A percentile compares a stretch with the other conserved stretches of the same genome.
Evolutionary conservation across 352 stramenopile genomes (phyloP).

Genomic region (Peronospora belbahrii): DNA sequence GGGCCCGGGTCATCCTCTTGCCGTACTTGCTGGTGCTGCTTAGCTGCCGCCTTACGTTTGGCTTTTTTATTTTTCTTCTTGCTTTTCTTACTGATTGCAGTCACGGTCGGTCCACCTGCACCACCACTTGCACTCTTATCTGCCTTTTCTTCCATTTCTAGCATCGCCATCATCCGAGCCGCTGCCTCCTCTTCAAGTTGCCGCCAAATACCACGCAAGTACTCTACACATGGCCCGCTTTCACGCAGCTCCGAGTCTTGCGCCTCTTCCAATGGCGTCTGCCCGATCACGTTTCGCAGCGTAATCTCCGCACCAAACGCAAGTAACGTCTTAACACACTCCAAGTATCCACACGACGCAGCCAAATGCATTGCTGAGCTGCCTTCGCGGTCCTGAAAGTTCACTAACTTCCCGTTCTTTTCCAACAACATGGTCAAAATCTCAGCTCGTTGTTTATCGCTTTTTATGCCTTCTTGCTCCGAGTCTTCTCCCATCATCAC

Average conservation of each 20-base stretch:
- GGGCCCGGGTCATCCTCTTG: conserved; percentile 6
- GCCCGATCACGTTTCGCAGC: conserved; percentile 65
- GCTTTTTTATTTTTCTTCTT: conserved; percentile 77
- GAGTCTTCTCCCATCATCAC: conserved; percentile 75
- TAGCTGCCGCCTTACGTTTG: conserved; percentile 42
- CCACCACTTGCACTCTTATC: conserved; percentile 5
- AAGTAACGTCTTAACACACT: conserved; percentile 64
- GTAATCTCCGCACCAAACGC: conserved; percentile 62
- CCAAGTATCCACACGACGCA: conserved; percentile 59
- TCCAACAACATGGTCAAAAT: conserved; percentile 55
- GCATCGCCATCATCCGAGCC: conserved; percentile 72
- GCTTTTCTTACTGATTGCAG: conserved; percentile 29
- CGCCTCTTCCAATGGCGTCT: conserved; percentile 76
- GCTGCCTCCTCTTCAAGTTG: conserved; percentile 71
- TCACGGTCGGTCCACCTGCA: not conserved
- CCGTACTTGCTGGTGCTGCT: conserved; percentile 24
- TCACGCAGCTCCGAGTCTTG: conserved; percentile 50
- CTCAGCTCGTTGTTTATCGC: conserved; percentile 38
- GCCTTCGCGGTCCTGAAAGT: conserved; percentile 75
- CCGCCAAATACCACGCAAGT: conserved; percentile 57
- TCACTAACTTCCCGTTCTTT: conserved; percentile 61
- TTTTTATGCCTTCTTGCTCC: conserved; percentile 40
- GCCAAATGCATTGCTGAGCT: conserved; percentile 81
- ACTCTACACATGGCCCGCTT: conserved; percentile 50
- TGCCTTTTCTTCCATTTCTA: conserved; percentile 69